phyloP scores from a whole-genome alignment of 192 early-diverging fungal genomes.

The Podila epicladia region DNA sequence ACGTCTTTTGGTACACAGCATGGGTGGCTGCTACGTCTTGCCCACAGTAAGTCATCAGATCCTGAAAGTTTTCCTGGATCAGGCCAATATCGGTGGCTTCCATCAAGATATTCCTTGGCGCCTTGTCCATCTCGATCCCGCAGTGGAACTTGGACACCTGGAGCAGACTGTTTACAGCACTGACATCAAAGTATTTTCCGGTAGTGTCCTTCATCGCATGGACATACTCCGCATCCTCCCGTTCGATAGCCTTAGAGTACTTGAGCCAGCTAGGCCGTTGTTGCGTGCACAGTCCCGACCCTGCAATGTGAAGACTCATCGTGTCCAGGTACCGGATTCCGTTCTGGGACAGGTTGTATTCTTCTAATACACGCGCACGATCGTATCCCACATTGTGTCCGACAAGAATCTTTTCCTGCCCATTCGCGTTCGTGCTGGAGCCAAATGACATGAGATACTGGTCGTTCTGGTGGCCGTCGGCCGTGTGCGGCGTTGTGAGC shows the following conservation, averaged over 20 bases:
- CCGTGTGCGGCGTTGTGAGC: slow-evolving; percentile 43
- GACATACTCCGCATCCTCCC: slow-evolving; percentile 56
- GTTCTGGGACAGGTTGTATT: slow-evolving; percentile 73
- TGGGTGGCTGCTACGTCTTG: slow-evolving; percentile 85
- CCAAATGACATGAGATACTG: slow-evolving; percentile 45
- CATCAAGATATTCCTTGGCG: slow-evolving; percentile 59
- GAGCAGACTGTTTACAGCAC: slow-evolving; percentile 79
- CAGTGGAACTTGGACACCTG: slow-evolving; percentile 87
- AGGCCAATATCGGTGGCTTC: slow-evolving; percentile 59
- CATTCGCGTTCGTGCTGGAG: slow-evolving; percentile 5
- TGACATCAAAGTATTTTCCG: slow-evolving; percentile 65
- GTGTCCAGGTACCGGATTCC: slow-evolving; percentile 85
- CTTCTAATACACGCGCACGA: slow-evolving; percentile 86
- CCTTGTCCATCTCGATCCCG: slow-evolving; percentile 72
- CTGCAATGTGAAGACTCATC: slow-evolving; percentile 91
- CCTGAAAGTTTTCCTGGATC: slow-evolving; percentile 66
- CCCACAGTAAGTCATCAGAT: slow-evolving; percentile 86
- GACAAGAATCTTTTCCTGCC: slow-evolving; percentile 58
- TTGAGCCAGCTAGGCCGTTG: slow-evolving; percentile 85
- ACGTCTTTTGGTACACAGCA: slow-evolving; percentile 71
- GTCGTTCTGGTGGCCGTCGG: slow-evolving; percentile 23
- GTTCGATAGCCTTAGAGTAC: slow-evolving; percentile 66
- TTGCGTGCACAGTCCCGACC: slow-evolving; percentile 89
- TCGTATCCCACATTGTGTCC: slow-evolving; percentile 97
- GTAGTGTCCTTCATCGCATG: slow-evolving; percentile 47